Percentiles rank a stretch among this genome's conserved stretches.
phyloP scores from a whole-genome alignment of 2,329 filamentous ascomycete genomes.

The Xylariaceae sp. region DNA sequence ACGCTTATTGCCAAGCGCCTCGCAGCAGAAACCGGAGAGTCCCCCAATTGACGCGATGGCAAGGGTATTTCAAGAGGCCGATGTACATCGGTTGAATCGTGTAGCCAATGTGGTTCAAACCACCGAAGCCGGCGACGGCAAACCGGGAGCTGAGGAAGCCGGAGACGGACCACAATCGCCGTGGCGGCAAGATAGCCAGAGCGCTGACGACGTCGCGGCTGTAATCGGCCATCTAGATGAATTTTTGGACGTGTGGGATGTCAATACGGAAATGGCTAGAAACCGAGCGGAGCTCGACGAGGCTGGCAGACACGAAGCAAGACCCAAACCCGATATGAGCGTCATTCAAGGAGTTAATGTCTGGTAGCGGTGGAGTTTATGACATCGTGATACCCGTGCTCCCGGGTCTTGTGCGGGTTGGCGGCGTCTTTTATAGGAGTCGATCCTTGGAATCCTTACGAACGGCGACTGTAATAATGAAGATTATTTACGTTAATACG shows the following conservation, averaged over 20 bases:
- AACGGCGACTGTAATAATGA: background rate
- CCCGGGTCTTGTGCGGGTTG: no score
- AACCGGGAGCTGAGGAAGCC: conserved; percentile 3
- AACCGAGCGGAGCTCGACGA: conserved; percentile 14
- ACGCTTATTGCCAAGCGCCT: conserved; percentile 40
- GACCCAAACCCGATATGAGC: conserved; percentile 4
- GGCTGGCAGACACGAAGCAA: background rate
- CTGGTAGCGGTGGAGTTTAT: conserved; percentile 12
- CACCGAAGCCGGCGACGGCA: conserved; percentile 1
- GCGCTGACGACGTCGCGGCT: conserved; percentile 44
- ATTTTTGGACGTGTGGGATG: conserved; percentile 41
- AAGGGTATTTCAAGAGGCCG: conserved; percentile 46
- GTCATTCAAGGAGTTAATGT: conserved; percentile 9
- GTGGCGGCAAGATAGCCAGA: conserved; percentile 32
- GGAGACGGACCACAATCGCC: conserved; percentile 27
- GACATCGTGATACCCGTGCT: conserved; percentile 17
- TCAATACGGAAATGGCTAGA: conserved; percentile 36
- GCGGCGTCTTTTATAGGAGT: no score
- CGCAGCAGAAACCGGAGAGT: conserved; percentile 40
- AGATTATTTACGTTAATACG: background rate
- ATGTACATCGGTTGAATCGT: conserved; percentile 25
- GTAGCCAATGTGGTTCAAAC: conserved; percentile 5
- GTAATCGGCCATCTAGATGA: conserved; percentile 45
- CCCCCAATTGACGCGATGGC: conserved; percentile 46
- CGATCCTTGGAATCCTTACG: no score